These are phyloP conservation scores for Trametes sp. DNA, from an alignment of 1,284 basidiomycete genomes.

Conservation along the genomic window DNA sequence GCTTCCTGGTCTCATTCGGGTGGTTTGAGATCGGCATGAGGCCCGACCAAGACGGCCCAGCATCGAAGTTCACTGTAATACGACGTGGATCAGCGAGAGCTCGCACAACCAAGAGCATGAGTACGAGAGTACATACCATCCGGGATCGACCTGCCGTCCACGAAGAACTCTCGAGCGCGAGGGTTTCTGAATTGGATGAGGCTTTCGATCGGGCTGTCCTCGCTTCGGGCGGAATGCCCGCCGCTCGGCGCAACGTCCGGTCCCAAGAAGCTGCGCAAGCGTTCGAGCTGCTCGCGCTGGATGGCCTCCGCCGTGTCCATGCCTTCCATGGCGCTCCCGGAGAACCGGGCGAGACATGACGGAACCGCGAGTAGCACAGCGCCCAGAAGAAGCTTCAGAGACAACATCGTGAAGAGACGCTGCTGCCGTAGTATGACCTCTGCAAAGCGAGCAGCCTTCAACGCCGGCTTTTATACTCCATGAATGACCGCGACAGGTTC, in stretches of 20 bases:
- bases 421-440: neutral
- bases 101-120: no score
- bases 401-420: neutral
- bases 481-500: no score
- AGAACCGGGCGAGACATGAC: constrained; percentile 19
- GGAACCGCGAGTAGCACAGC: constrained; percentile 9
- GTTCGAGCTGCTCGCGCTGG: constrained; percentile 56
- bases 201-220: constrained; percentile 24
- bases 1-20: constrained; percentile 47
- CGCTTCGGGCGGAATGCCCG: constrained; percentile 6
- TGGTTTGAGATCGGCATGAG: constrained; percentile 48
- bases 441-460: neutral
- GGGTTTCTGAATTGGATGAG: constrained; percentile 45
- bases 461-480: constrained; percentile 1
- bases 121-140: constrained; percentile 39
- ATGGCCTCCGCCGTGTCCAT: constrained; percentile 53
- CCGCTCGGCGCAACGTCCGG: constrained; percentile 31
- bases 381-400: constrained; percentile 16
- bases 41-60: constrained; percentile 50
- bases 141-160: constrained; percentile 44
- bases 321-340: constrained; percentile 41
- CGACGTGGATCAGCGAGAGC: no score
- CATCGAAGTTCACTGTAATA: constrained; percentile 47
- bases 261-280: constrained; percentile 52
- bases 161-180: constrained; percentile 43